Evolutionary conservation across 345 rosid species (phyloP).

Genomic region (Lenwebbia sp.): DNA sequence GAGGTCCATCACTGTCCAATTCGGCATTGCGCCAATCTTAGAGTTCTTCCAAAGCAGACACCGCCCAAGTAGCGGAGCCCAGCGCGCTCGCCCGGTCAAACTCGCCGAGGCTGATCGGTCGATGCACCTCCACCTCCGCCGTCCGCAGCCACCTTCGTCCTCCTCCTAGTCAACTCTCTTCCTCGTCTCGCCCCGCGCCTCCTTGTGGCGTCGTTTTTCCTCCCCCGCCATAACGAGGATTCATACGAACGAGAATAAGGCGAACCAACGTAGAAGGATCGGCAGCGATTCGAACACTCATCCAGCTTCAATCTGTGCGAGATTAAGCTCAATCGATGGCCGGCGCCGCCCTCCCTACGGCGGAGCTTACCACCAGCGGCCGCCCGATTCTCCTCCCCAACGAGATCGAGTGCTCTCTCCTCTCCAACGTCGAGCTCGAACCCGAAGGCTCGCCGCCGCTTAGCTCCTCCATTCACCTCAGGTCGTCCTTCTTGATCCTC

Average conservation of each 20-base stretch:
- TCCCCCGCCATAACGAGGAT: not conserved
- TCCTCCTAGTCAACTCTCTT: not conserved
- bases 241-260: not conserved
- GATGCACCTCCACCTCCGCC: not conserved
- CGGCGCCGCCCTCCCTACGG: constrained; percentile 14
- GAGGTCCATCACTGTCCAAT: too few relatives aligned
- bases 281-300: not conserved
- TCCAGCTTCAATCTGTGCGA: not conserved
- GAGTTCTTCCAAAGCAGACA: too few relatives aligned
- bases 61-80: too few relatives aligned
- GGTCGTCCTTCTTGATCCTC: constrained; percentile 54
- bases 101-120: too few relatives aligned
- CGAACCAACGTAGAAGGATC: not conserved
- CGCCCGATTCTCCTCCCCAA: constrained; percentile 61
- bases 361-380: constrained; percentile 52
- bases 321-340: not conserved
- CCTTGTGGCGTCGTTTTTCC: not conserved
- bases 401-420: constrained; percentile 70
- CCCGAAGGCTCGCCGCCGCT: constrained; percentile 31
- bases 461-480: constrained; percentile 24
- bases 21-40: too few relatives aligned
- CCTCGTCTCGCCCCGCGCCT: not conserved
- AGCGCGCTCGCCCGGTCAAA: too few relatives aligned
- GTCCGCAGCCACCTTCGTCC: too few relatives aligned
- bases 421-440: constrained; percentile 69